A percentile compares a stretch with the other conserved stretches of the same genome.
Conservation (phyloP, 2,329 filamentous ascomycete species). For the Xylariaceae sp. region DNA sequence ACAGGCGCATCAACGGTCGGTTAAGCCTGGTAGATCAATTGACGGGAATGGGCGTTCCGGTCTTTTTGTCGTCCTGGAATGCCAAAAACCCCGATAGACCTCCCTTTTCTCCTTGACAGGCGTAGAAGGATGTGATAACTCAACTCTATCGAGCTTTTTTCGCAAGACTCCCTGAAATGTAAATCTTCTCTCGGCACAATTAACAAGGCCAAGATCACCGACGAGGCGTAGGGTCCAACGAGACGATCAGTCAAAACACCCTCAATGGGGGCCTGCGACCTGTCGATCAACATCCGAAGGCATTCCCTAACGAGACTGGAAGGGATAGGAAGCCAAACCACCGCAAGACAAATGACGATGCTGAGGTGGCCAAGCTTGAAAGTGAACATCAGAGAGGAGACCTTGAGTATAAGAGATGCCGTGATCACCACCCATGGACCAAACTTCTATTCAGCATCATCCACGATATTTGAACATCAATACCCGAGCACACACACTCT, state of each 20-base stretch:
- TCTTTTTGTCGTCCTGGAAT: neutral
- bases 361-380: too few relatives aligned
- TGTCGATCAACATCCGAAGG: slow-evolving; percentile 3
- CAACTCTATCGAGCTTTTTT: slow-evolving; percentile 4
- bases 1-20: too few relatives aligned
- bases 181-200: slow-evolving; percentile 2
- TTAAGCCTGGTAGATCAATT: neutral
- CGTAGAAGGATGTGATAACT: neutral
- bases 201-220: slow-evolving; percentile 8
- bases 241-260: slow-evolving; percentile 18
- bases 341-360: slow-evolving; percentile 6
- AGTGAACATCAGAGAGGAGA: slow-evolving; percentile 1
- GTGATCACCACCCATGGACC: neutral
- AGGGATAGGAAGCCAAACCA: neutral
- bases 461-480: slow-evolving; percentile 14
- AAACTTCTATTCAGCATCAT: slow-evolving; percentile 14
- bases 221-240: slow-evolving; percentile 1
- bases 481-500: slow-evolving; percentile 16
- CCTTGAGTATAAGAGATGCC: too few relatives aligned
- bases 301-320: slow-evolving; percentile 3
- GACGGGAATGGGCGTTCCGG: neutral
- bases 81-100: neutral
- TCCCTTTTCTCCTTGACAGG: neutral
- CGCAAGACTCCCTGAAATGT: neutral
- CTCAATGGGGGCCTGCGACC: slow-evolving; percentile 1